phyloP scores from a whole-genome alignment of 1,284 basidiomycete genomes.

The Ceraceosorus guamensis region DNA sequence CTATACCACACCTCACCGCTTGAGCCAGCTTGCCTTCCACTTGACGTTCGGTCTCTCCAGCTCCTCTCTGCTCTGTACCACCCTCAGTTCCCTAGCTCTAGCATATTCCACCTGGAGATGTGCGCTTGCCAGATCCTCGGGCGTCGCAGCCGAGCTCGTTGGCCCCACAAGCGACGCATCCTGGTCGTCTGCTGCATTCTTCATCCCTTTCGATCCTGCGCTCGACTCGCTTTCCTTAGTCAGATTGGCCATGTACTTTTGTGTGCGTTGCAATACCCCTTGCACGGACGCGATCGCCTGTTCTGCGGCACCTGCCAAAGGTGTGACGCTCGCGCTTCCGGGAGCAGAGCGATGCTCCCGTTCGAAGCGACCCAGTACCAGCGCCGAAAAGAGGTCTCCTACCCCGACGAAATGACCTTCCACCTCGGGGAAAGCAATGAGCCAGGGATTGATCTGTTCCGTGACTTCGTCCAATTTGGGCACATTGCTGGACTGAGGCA shows the following conservation, averaged over 20 bases:
- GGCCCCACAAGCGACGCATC: too few species aligned
- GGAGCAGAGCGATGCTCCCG: too few species aligned
- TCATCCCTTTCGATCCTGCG: too few species aligned
- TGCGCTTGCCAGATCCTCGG: neutral
- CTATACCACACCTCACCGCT: too few species aligned
- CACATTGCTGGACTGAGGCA: too few species aligned
- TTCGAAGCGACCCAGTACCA: constrained; percentile 75
- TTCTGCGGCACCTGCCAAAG: neutral
- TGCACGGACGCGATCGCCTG: neutral
- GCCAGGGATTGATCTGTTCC: constrained; percentile 50
- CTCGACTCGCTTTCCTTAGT: too few species aligned
- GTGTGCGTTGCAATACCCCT: neutral
- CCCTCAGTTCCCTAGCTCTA: neutral
- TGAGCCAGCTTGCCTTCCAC: neutral
- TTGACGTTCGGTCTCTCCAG: neutral
- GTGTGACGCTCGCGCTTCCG: too few species aligned
- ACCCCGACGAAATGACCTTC: constrained; percentile 92
- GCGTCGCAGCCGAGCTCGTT: too few species aligned
- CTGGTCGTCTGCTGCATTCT: too few species aligned
- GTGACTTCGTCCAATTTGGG: constrained; percentile 32
- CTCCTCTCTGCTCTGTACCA: neutral
- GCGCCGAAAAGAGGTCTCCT: constrained; percentile 91
- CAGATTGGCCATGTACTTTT: too few species aligned
- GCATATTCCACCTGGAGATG: neutral
- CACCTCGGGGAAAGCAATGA: constrained; percentile 70